Evolutionary conservation across 352 stramenopile species (phyloP).

Genomic region (Globisporangium sylvaticum): DNA sequence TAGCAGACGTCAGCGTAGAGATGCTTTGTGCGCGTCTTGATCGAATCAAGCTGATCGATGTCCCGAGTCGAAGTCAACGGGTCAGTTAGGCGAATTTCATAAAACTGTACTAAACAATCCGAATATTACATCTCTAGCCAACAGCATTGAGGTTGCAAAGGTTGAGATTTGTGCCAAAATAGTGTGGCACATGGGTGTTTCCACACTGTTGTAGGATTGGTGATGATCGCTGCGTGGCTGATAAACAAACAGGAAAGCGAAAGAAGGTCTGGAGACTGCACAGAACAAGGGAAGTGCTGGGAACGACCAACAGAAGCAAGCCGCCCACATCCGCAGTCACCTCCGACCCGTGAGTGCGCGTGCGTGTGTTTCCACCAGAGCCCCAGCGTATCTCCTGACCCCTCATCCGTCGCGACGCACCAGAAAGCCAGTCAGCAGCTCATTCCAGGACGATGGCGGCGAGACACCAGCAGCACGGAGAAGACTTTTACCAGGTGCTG

Average conservation of each 20-base stretch:
- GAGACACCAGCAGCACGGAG: conserved; percentile 3
- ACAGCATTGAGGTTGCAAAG: too few relatives aligned
- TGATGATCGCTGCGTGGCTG: not conserved
- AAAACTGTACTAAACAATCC: conserved; percentile 3
- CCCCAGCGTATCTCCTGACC: not conserved
- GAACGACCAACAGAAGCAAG: not conserved
- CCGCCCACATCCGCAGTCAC: not conserved
- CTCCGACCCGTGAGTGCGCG: not conserved
- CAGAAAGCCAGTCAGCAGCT: not conserved
- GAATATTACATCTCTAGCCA: conserved; percentile 6
- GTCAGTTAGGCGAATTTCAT: not conserved
- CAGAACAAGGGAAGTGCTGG: not conserved
- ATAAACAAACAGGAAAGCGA: conserved; percentile 5
- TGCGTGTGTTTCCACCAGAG: not conserved
- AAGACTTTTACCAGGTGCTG: conserved; percentile 62
- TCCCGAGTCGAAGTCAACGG: not conserved
- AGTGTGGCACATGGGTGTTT: not conserved
- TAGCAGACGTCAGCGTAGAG: not conserved
- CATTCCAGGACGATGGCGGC: conserved; percentile 11
- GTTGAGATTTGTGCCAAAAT: too few relatives aligned
- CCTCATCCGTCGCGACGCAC: not conserved
- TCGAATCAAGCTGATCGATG: not conserved
- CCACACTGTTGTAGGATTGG: not conserved
- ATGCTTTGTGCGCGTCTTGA: not conserved
- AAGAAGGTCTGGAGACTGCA: not conserved